Percentiles rank a stretch among this genome's conserved stretches.
Evolutionary conservation across 768 basidiomycete species (phyloP).

Genomic region (Termitomyces sp.): DNA sequence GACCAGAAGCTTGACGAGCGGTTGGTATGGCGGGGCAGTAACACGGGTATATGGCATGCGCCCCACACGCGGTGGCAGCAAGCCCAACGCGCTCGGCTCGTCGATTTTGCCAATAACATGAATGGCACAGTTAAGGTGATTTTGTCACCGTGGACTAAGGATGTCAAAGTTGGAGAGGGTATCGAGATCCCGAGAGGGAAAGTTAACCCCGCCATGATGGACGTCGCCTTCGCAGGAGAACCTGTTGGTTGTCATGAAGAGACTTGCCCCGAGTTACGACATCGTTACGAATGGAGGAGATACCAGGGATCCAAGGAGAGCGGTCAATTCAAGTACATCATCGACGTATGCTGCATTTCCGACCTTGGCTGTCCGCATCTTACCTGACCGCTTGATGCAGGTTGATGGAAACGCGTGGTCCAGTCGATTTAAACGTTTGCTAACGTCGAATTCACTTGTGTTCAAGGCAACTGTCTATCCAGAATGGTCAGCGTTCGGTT

Average conservation of each 20-base stretch:
- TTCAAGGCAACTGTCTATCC: slow-evolving; percentile 59
- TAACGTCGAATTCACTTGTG: slow-evolving; percentile 50
- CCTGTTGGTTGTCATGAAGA: slow-evolving; percentile 31
- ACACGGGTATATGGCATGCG: slow-evolving; percentile 47
- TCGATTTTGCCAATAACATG: slow-evolving; percentile 27
- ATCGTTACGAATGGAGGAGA: slow-evolving; percentile 38
- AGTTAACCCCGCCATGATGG: slow-evolving; percentile 42
- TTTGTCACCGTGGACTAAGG: slow-evolving; percentile 11
- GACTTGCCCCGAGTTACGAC: slow-evolving; percentile 32
- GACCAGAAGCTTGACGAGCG: slow-evolving; percentile 46
- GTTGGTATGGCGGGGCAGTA: slow-evolving; percentile 59
- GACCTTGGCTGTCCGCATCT: not conserved
- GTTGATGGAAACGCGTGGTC: slow-evolving; percentile 55
- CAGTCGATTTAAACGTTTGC: slow-evolving; percentile 48
- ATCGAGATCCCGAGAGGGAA: slow-evolving; percentile 17
- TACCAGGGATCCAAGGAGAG: slow-evolving; percentile 32
- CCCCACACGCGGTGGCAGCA: slow-evolving; percentile 30
- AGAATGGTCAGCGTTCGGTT: slow-evolving; percentile 39
- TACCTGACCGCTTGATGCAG: slow-evolving; percentile 15
- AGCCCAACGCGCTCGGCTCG: slow-evolving; percentile 35
- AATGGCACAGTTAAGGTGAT: slow-evolving; percentile 27
- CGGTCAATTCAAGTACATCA: slow-evolving; percentile 45
- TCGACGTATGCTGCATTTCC: slow-evolving; percentile 28
- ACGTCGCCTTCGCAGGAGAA: slow-evolving; percentile 43
- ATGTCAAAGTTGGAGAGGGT: slow-evolving; percentile 24